phyloP scores from a whole-genome alignment of 2,329 filamentous ascomycete genomes.

The Fusarium buharicum region DNA sequence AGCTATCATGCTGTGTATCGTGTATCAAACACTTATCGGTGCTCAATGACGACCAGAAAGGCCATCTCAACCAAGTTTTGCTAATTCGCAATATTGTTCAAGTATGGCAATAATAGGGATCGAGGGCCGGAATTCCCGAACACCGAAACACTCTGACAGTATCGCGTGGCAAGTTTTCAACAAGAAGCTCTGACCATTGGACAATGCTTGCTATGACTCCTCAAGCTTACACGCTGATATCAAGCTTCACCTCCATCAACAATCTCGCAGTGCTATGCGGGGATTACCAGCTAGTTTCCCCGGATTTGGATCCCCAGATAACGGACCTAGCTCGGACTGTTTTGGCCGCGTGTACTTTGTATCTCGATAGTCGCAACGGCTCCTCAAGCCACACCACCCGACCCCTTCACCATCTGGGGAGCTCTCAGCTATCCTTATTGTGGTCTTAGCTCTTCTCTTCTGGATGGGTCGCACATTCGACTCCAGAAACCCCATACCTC shows the following conservation, averaged over 20 bases:
- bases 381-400: conserved; percentile 30
- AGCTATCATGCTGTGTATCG: conserved; percentile 2
- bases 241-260: conserved; percentile 11
- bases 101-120: not conserved
- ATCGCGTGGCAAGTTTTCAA: conserved; percentile 1
- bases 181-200: not conserved
- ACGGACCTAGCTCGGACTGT: conserved; percentile 25
- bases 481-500: conserved; percentile 9
- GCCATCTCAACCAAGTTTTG: conserved; percentile 9
- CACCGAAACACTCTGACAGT: not conserved
- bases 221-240: conserved; percentile 12
- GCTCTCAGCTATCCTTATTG: conserved; percentile 8
- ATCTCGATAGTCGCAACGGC: conserved; percentile 8
- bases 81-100: conserved; percentile 9
- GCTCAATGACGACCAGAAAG: not conserved
- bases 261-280: conserved; percentile 27
- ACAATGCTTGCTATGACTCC: conserved; percentile 6
- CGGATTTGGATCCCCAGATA: conserved; percentile 35
- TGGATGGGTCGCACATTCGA: conserved; percentile 3
- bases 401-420: conserved; percentile 14
- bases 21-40: conserved; percentile 13
- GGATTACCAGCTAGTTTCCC: conserved; percentile 32
- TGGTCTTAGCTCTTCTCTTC: conserved; percentile 8
- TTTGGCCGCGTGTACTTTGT: conserved; percentile 4
- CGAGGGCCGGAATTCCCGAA: not conserved